A percentile compares a stretch with the other conserved stretches of the same genome.
These are phyloP conservation scores for Eucalyptus camaldulensis DNA, from an alignment of 345 rosid genomes.

Conservation along the genomic window DNA sequence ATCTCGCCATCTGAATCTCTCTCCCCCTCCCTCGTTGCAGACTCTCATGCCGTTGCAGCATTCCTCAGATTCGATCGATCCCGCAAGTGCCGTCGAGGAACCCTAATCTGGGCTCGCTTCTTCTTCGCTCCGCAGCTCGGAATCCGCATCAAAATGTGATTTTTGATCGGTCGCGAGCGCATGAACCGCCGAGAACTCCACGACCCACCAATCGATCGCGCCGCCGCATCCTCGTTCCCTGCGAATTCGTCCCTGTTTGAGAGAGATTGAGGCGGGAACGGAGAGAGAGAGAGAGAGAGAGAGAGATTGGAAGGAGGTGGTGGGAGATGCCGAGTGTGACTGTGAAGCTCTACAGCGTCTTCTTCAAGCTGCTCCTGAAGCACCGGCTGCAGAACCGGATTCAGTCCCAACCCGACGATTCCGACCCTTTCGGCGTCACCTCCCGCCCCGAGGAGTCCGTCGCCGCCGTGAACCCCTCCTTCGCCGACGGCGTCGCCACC, in stretches of 20 bases:
- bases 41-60: background rate
- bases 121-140: background rate
- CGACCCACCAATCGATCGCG: background rate
- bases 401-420: slow-evolving; percentile 29
- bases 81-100: background rate
- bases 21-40: background rate
- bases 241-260: background rate
- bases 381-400: slow-evolving; percentile 77
- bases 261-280: background rate
- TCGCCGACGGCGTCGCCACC: slow-evolving; percentile 88
- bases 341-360: slow-evolving; percentile 75
- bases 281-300: background rate
- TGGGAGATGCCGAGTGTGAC: slow-evolving; percentile 80
- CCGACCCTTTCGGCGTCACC: slow-evolving; percentile 52
- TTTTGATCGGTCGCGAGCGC: background rate
- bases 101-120: background rate
- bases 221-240: background rate
- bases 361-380: slow-evolving; percentile 87
- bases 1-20: background rate
- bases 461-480: slow-evolving; percentile 57
- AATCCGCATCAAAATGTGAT: background rate
- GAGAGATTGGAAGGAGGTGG: background rate
- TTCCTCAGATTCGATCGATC: background rate
- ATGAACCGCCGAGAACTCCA: background rate
- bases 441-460: slow-evolving; percentile 82